Evolutionary conservation across 108 stramenopile genomes (phyloP), one percentile per base, ranked within the genome.

Genomic region (Skeletonema marinoi): DNA sequence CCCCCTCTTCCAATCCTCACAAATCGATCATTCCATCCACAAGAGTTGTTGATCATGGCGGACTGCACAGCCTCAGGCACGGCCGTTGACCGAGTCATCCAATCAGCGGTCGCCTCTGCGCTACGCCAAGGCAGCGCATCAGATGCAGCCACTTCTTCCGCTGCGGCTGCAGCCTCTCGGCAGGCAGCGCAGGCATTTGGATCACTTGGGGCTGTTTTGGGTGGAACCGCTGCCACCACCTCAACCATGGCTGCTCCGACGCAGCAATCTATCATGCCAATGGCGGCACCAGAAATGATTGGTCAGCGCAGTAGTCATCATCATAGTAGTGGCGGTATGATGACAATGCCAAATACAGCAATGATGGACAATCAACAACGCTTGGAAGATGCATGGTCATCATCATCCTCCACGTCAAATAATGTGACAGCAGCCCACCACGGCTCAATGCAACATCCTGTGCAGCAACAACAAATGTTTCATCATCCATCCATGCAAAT

Each of bases 51-150:
- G 2, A 78, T 50, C 60, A 95, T 92, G 91, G 89, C 91, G 44
- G 91, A 95, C 78, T 95, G 93, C 68, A 87, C 89, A 64, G 88
- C 90, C n/a, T 67, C 86, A 13, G 93, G 91, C 65, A 86, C 93
- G 50, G 87, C 91, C 30, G 74, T 95, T 30, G 93, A 95, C 78
- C 78, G 88, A 48, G 83, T 78, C 42, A 70, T 78, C 33, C 70
- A 66, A 78, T 38, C 82, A 71, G 33, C 69, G 75, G 58, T 82
- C 80, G n/a, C 67, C 73, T 86, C 39, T 25, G 81, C 61, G 11
- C 48, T 62, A 31, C 61, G 44, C 10, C 61, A 74, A 36, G 65
- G 25, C 25, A 75, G 70, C 7, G 67, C 9, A 42, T 44, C 51
- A 38, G 41, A 33, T 33, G 68, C 61, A 48, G 17, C 33, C 16